Base-by-base conservation (phyloP, 768 basidiomycete genomes). In the Russula brevipes region DNA sequence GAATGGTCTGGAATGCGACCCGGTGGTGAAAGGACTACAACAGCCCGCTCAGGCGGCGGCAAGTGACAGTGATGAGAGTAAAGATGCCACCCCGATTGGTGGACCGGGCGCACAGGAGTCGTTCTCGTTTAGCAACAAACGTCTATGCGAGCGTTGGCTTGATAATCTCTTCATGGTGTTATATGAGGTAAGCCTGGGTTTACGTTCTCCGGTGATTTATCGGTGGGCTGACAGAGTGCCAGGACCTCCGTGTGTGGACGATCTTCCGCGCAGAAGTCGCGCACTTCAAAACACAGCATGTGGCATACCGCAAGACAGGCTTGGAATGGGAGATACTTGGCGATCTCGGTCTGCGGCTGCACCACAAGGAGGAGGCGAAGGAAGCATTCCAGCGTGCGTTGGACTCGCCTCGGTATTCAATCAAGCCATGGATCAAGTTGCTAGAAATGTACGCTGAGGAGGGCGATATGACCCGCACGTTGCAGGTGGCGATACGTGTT, bases 211-310 rank as follows among this genome's bases (percentile, higher is more conserved):
- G 24, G 19, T 35, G 14, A 11, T 39, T 19, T 31, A 19, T 42
- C 45, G 7, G 4, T 19, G 45, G 39, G 8, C 30, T 30, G 36
- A 55, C 36, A 35, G 2, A 46, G 7, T 65, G 33, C n/a, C 30
- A 95, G 92, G 97, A 99, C 73, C 79, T 99, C 44, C 86, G 97
- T 16, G 91, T 99, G 4, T 98, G 96, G 89, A 99, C 97, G 1
- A 98, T 99, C 70, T 99, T 96, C 85, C 84, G 97, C 30, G 96
- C 97, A 2, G 97, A 98, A 72, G 91, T 98, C 11, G 94, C 95
- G 0, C 97, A 99, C 72, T 99, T 97, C 83, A 98, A 97, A 73
- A 95, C 94, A 3, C 96, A 98, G 73, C 95, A 97, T 67, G 90
- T 98, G 61, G 94, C 95, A 0, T 99, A 99, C 73, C 86, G 94